phyloP scores from a whole-genome alignment of 352 stramenopile genomes.

The Lagenidium giganteum region DNA sequence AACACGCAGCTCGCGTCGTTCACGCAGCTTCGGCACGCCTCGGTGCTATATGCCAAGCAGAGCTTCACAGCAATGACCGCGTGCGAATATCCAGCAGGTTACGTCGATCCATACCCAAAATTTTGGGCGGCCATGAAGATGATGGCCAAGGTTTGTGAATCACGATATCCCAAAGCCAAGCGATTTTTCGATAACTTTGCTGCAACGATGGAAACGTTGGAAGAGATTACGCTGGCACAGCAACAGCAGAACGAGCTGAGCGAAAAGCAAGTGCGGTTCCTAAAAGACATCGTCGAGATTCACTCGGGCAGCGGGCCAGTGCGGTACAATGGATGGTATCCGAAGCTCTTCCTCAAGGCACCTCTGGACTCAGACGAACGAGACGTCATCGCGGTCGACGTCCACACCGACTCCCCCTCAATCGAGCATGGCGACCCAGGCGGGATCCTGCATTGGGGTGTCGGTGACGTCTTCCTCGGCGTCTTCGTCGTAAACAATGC shows the following conservation, averaged over 20 bases:
- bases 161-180: conserved; percentile 1
- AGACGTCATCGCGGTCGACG: conserved; percentile 23
- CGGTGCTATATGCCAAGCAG: not conserved
- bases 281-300: conserved; percentile 20
- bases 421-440: conserved; percentile 23
- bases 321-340: conserved; percentile 25
- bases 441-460: conserved; percentile 23
- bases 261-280: conserved; percentile 14
- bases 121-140: not conserved
- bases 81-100: too few relatives aligned
- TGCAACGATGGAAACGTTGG: conserved; percentile 6
- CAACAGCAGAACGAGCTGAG: not conserved
- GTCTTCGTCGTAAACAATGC: conserved; percentile 23
- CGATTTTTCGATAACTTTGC: conserved; percentile 16
- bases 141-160: not conserved
- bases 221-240: conserved; percentile 9
- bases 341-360: conserved; percentile 22
- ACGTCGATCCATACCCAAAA: not conserved
- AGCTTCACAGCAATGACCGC: too few relatives aligned
- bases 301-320: conserved; percentile 9
- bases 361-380: conserved; percentile 23
- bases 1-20: not conserved
- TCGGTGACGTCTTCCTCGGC: conserved; percentile 19
- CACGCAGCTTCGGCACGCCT: not conserved
- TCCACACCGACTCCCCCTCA: conserved; percentile 27